A percentile compares a stretch with the other conserved stretches of the same genome.
These are phyloP conservation scores for Clarireedia homoeocarpa DNA, from an alignment of 2,329 filamentous ascomycete genomes.

Conservation along the genomic window DNA sequence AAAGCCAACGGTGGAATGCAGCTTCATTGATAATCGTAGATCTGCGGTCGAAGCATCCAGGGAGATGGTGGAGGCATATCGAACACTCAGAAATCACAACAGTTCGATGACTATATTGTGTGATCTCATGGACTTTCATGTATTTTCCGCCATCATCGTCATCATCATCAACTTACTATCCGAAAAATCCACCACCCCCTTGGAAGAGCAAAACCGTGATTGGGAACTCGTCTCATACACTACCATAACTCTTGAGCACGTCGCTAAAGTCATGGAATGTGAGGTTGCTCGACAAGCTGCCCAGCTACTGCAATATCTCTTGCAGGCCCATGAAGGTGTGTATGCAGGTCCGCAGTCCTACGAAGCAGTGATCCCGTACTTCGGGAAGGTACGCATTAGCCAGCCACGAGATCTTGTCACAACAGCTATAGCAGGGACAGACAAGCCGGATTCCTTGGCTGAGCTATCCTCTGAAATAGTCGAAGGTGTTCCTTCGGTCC, in stretches of 20 bases:
- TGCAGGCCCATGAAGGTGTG: conserved; percentile 20
- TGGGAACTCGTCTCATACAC: conserved; percentile 31
- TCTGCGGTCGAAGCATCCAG: conserved; percentile 36
- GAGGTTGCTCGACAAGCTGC: conserved; percentile 37
- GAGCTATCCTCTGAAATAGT: not conserved
- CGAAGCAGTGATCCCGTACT: conserved; percentile 38
- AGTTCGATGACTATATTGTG: conserved; percentile 32
- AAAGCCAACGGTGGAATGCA: conserved; percentile 30
- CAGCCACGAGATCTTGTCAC: not conserved
- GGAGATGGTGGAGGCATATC: conserved; percentile 34
- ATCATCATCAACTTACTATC: conserved; percentile 36
- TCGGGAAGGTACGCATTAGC: conserved; percentile 31
- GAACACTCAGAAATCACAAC: conserved; percentile 27
- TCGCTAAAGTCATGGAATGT: conserved; percentile 31
- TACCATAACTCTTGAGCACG: conserved; percentile 28
- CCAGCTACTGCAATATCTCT: conserved; percentile 34
- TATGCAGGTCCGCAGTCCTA: conserved; percentile 24
- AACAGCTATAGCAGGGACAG: not conserved
- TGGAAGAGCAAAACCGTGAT: conserved; percentile 30
- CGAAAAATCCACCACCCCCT: conserved; percentile 14
- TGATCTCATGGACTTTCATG: conserved; percentile 40
- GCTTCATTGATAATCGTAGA: conserved; percentile 33
- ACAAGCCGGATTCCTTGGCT: not conserved
- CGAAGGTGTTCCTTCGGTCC: not conserved
- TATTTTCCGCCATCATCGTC: conserved; percentile 38